Conservation (phyloP, 106 monocot genomes). For the Platanthera zijinensis region DNA sequence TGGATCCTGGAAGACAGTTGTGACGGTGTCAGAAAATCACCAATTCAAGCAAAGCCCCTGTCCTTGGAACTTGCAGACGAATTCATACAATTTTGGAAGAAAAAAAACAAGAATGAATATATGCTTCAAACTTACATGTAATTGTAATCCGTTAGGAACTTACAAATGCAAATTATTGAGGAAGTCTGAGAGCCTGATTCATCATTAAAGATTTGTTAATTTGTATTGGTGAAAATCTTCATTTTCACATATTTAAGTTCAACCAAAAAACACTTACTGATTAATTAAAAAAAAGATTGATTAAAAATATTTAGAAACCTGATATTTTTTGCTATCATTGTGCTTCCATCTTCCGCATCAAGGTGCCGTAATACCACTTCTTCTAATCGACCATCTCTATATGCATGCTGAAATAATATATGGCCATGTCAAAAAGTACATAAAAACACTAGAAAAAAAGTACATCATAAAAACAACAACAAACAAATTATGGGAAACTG, state of each 20-base stretch:
- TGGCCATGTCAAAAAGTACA: background rate
- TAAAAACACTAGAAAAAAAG: background rate
- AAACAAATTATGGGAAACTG: background rate
- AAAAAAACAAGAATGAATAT: background rate
- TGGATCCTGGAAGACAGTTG: background rate
- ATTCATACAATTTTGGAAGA: background rate
- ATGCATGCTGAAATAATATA: constrained; percentile 73
- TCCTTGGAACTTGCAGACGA: too few species aligned
- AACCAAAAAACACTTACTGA: constrained; percentile 1
- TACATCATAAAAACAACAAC: background rate
- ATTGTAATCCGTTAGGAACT: background rate
- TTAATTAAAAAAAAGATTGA: background rate
- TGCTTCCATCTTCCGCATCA: constrained; percentile 79
- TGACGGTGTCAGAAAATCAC: background rate
- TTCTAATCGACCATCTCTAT: constrained; percentile 85
- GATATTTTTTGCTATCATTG: constrained; percentile 83
- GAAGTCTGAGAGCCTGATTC: constrained; percentile 85
- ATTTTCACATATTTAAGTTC: background rate
- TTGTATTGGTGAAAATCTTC: background rate
- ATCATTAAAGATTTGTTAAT: constrained; percentile 2
- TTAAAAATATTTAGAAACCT: constrained; percentile 35
- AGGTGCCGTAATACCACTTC: constrained; percentile 85
- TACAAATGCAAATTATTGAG: constrained; percentile 50
- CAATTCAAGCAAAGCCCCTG: background rate
- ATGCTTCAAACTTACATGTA: constrained; percentile 10